A percentile compares a stretch with the other conserved stretches of the same genome.
These are phyloP conservation scores for Kodamaea kaohsiungensis DNA, from an alignment of 805 yeast species.

Conservation along the genomic window DNA sequence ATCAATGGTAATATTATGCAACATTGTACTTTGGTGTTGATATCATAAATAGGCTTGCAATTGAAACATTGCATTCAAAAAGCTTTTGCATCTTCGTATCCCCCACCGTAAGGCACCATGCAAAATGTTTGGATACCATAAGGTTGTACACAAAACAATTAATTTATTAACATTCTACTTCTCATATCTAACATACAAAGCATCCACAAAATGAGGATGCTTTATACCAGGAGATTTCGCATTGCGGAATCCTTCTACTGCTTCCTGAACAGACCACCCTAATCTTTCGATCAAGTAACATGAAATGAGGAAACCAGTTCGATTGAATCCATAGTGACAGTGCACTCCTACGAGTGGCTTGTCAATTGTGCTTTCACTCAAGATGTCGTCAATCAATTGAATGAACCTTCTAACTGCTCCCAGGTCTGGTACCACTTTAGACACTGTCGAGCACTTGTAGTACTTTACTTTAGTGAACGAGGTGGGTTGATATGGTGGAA, in stretches of 20 bases:
- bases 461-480: conserved; percentile 55
- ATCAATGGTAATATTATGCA: no score
- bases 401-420: conserved; percentile 58
- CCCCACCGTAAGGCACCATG: no score
- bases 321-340: conserved; percentile 80
- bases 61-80: no score
- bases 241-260: conserved; percentile 55
- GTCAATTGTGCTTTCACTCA: conserved; percentile 22
- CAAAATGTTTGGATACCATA: no score
- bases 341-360: conserved; percentile 60
- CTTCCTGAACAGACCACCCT: conserved; percentile 62
- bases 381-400: conserved; percentile 50
- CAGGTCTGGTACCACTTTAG: conserved; percentile 71
- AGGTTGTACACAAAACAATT: no score
- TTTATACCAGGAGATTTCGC: conserved; percentile 73
- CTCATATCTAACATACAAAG: conserved; percentile 62
- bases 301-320: conserved; percentile 75
- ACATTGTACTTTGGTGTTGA: no score
- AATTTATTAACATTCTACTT: not conserved
- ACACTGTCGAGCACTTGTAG: conserved; percentile 74
- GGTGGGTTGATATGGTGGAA: conserved; percentile 69
- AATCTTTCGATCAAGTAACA: conserved; percentile 63
- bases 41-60: no score
- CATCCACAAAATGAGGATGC: conserved; percentile 77
- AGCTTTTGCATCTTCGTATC: no score